These are phyloP conservation scores for Spiraea crenata DNA, from an alignment of 331 rosid species.

Conservation along the genomic window DNA sequence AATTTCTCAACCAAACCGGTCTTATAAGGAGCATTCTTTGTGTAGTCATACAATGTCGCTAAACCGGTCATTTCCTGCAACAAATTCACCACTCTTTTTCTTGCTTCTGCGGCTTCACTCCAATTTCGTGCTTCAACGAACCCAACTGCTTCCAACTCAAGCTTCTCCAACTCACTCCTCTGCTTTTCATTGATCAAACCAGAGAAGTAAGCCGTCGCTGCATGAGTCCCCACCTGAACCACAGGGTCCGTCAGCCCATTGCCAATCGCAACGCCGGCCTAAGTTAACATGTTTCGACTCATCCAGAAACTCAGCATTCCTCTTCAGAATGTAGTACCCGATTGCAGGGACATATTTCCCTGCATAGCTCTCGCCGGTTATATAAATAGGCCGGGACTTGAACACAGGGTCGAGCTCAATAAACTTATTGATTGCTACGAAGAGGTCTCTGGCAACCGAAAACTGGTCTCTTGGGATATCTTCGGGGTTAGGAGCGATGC, in stretches of 20 bases:
- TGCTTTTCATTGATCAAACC: constrained; percentile 65
- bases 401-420: constrained; percentile 37
- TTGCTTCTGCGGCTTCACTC: constrained; percentile 41
- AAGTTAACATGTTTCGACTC: constrained; percentile 37
- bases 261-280: constrained; percentile 57
- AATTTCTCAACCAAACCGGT: constrained; percentile 34
- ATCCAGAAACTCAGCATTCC: constrained; percentile 26
- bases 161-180: constrained; percentile 40
- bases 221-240: constrained; percentile 50
- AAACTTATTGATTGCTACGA: constrained; percentile 48
- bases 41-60: constrained; percentile 55
- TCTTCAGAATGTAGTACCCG: constrained; percentile 46
- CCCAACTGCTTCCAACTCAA: constrained; percentile 39
- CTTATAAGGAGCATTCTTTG: constrained; percentile 35
- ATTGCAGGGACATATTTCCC: constrained; percentile 55
- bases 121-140: constrained; percentile 37
- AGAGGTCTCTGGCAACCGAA: constrained; percentile 44
- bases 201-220: constrained; percentile 40
- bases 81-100: constrained; percentile 7
- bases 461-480: constrained; percentile 54
- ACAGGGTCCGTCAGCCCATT: constrained; percentile 56
- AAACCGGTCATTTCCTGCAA: constrained; percentile 46
- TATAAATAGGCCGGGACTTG: constrained; percentile 45
- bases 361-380: constrained; percentile 59
- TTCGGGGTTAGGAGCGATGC: constrained; percentile 36